A percentile compares a stretch with the other conserved stretches of the same genome.
These are phyloP conservation scores for Albatrellus ellisii DNA, from an alignment of 768 basidiomycete genomes.

Conservation along the genomic window DNA sequence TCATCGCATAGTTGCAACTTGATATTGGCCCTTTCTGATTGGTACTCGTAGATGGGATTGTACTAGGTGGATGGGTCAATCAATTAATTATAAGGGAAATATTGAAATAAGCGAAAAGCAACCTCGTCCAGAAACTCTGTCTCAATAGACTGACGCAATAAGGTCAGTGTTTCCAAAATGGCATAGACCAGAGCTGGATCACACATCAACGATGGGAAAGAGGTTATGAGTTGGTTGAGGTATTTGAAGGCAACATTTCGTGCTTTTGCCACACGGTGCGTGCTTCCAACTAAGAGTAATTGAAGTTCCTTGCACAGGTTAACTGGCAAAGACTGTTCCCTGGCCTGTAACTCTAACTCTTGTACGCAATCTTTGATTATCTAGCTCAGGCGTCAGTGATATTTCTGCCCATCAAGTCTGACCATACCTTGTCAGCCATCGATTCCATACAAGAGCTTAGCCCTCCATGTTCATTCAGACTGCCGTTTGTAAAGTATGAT, in stretches of 20 bases:
- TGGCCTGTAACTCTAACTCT: constrained; percentile 60
- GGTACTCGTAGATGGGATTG: constrained; percentile 76
- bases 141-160: constrained; percentile 79
- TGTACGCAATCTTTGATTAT: constrained; percentile 65
- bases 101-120: constrained; percentile 19
- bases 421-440: constrained; percentile 67
- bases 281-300: constrained; percentile 61
- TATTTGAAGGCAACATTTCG: constrained; percentile 76
- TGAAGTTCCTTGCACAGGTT: constrained; percentile 62
- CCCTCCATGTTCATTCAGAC: constrained; percentile 56
- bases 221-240: constrained; percentile 72
- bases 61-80: constrained; percentile 49
- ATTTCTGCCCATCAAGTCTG: not conserved
- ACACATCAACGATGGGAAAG: constrained; percentile 93
- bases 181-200: constrained; percentile 77
- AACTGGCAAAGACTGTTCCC: constrained; percentile 65
- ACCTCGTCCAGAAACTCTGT: constrained; percentile 89
- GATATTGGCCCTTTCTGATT: constrained; percentile 64
- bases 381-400: constrained; percentile 25
- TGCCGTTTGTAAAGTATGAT: constrained; percentile 79
- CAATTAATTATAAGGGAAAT: not conserved
- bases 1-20: constrained; percentile 75
- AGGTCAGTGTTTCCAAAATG: constrained; percentile 83
- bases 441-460: constrained; percentile 74
- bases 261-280: constrained; percentile 72